A percentile compares a stretch with the other conserved stretches of the same genome.
Evolutionary conservation across 1,284 basidiomycete genomes (phyloP).

Genomic region (Mrakiaceae sp.): DNA sequence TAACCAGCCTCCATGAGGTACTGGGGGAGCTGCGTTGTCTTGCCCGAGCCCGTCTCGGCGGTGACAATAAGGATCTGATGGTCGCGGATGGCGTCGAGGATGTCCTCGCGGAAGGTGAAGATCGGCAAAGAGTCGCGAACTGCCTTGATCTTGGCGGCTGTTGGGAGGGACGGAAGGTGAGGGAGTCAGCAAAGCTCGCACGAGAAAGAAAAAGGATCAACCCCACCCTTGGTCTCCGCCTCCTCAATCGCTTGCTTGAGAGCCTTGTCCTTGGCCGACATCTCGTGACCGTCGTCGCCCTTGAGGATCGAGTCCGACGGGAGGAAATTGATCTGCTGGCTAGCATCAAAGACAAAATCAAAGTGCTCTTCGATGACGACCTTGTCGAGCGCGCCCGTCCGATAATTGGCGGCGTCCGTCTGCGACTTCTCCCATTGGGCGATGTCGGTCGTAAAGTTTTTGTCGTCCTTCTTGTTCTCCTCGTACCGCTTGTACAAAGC

Average conservation of each 20-base stretch:
- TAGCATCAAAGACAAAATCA: conserved; percentile 76
- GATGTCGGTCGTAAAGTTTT: conserved; percentile 87
- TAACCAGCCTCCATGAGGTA: conserved; percentile 97
- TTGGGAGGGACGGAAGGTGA: background rate
- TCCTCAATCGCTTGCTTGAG: conserved; percentile 82
- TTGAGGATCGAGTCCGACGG: conserved; percentile 48
- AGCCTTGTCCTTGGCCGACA: conserved; percentile 78
- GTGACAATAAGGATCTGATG: conserved; percentile 89
- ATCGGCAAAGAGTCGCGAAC: conserved; percentile 86
- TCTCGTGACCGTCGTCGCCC: conserved; percentile 52
- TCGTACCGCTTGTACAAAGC: conserved; percentile 90
- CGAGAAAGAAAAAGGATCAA: background rate
- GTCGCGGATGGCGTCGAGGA: conserved; percentile 77
- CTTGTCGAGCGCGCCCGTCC: conserved; percentile 80
- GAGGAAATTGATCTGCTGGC: conserved; percentile 90
- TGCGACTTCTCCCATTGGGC: conserved; percentile 95
- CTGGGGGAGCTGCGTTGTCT: conserved; percentile 96
- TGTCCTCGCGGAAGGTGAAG: conserved; percentile 69
- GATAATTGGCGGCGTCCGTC: conserved; percentile 76
- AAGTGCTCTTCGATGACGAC: conserved; percentile 68
- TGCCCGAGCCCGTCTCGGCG: conserved; percentile 90
- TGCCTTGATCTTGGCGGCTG: conserved; percentile 77
- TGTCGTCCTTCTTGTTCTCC: conserved; percentile 67
- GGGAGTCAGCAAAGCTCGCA: background rate
- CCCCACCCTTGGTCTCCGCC: conserved; percentile 75